Evolutionary conservation across 345 rosid species (phyloP), one percentile per base, ranked within the genome.

Genomic region (Eucalyptus pauciflora): DNA sequence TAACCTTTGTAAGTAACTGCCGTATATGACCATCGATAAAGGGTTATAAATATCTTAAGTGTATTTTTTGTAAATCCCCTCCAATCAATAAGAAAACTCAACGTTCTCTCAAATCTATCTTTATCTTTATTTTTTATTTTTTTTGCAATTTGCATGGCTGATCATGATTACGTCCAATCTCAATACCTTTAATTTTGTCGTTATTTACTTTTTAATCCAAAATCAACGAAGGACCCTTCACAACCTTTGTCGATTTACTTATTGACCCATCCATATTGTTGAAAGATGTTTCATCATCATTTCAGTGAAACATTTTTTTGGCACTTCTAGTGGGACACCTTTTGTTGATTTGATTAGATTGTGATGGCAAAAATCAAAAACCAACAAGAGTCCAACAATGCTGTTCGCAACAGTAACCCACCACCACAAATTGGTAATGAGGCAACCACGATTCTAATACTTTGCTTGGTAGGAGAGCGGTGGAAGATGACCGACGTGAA

Each of bases 251-350:
- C 14, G 7, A 27, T 60, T 60, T 27, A 60, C 67, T 60, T 27
- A 60, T 27, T 1, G 15, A 60, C 13, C 67, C 67, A 60, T 60
- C 16, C 16, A 60, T 12, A 27, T 60, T 60, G 0, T 60, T 27
- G 15, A 60, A 60, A 27, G 31, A 60, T 27, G 5, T 60, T 25
- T 60, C 31, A 60, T 60, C 16, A 11, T 60, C 31, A 12, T 60
- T 27, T 60, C 0, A 60, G 4, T 3, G 67, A 5, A 60, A 60
- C 31, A 60, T 27, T 13, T 60, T 27, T 60, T 60, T 12, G 16
- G 31, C 31, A 27, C 15, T 0, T 29, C 31, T 7, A 27, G 0
- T 27, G 7, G 12, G 31, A 60, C 7, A 60, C 14, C 13, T 27
- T 58, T 60, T 60, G 67, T 60, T 60, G 67, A 60, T 60, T 60